Conservation (phyloP, 495 filamentous ascomycete species). For the Barbatosphaeria neglecta region DNA sequence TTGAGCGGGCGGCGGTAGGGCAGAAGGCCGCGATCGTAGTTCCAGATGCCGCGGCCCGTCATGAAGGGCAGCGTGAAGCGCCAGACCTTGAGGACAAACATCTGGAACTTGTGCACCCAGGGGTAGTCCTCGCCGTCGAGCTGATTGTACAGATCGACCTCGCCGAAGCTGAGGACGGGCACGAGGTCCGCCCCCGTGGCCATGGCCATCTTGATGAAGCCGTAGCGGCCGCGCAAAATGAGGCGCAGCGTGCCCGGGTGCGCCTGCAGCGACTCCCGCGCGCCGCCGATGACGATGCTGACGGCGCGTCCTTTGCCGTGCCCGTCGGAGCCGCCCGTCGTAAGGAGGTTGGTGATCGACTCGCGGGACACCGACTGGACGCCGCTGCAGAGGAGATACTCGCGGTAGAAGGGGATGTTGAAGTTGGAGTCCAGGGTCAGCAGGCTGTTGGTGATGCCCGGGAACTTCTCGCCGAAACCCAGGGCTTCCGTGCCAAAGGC, state of each 20-base stretch:
- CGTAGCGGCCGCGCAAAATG: conserved; percentile 71
- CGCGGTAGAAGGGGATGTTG: conserved; percentile 83
- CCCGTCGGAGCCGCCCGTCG: conserved; percentile 59
- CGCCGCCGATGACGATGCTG: conserved; percentile 90
- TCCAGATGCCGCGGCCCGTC: conserved; percentile 87
- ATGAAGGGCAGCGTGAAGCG: conserved; percentile 92
- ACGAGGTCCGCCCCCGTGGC: conserved; percentile 85
- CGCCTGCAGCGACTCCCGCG: conserved; percentile 81
- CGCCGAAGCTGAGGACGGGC: conserved; percentile 82
- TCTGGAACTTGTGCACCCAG: conserved; percentile 60
- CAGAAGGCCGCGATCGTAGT: conserved; percentile 93
- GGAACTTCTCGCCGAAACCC: conserved; percentile 81
- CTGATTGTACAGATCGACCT: conserved; percentile 94
- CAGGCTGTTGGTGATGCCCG: conserved; percentile 88
- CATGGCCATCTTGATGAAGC: conserved; percentile 87
- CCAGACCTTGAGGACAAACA: conserved; percentile 66
- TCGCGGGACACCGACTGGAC: conserved; percentile 82
- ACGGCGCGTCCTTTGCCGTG: conserved; percentile 93
- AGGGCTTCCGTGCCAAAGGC: conserved; percentile 86
- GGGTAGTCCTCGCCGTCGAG: conserved; percentile 59
- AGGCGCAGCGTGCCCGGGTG: conserved; percentile 61
- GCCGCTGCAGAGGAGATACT: conserved; percentile 80
- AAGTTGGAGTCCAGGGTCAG: conserved; percentile 92
- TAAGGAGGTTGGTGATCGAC: conserved; percentile 77
- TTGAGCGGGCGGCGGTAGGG: conserved; percentile 82